Base-by-base conservation (phyloP, 495 filamentous ascomycete species). In the Hypoxylon trugodes region DNA sequence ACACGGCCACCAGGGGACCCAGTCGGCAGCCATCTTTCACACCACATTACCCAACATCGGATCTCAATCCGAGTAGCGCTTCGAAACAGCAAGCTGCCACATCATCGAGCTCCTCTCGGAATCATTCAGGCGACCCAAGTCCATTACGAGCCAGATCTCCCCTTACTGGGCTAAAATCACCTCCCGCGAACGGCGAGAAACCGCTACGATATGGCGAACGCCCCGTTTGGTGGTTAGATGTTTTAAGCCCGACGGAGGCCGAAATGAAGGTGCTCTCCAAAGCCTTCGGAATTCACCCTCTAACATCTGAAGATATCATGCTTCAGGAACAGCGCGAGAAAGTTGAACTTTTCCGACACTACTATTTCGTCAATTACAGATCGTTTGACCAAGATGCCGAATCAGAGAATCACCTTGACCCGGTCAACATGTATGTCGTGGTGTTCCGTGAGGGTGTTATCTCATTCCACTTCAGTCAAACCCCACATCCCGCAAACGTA, bases 291-390 rank as follows among this genome's bases (percentile, higher is more conserved):
- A 96, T 98, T 45, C 95, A 98, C 74, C 92, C 94, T 2, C 77
- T 98, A 43, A 98, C 95, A 0, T 88, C 90, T 16, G 95, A 98
- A 72, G 95, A 98, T 74, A 98, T 98, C 74, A 88, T 97, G 85
- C 88, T 96, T 79, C 91, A 98, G 72, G 95, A 98, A 77, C 89
- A 91, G 40, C 91, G 95, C 7, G 95, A 98, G 69, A 98, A 98
- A 77, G 96, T 98, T 6, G 95, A 98, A 76, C 85, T 98, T 5
- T 98, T 98, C 79, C 85, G 89, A 30, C 89, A 96, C 62, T 98
- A 98, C 77, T 98, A 98, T 72, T 97, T 98, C 70, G 88, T 97
- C 76, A 98, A 96, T 69, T 98, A 97, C 76, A 89, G 95, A 6
- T 92, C 92, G 1, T 98, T 98, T 65, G 96, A 97, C 67, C 95